Evolutionary conservation across 345 rosid species (phyloP).

Genomic region (Populus euphratica): DNA sequence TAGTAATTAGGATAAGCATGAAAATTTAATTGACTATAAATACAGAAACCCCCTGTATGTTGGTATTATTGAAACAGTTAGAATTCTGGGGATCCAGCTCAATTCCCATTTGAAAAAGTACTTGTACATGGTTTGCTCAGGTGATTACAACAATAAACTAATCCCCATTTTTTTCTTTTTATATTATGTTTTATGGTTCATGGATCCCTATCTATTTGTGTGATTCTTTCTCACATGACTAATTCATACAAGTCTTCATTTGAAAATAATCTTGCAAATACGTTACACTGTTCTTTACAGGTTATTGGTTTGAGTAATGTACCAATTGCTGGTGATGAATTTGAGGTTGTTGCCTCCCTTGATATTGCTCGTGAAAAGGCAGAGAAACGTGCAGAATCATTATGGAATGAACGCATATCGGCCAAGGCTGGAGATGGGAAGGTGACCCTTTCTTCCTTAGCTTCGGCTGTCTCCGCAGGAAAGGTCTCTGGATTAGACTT

Average conservation of each 20-base stretch:
- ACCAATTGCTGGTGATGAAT: constrained; percentile 88
- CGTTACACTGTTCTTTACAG: constrained; percentile 36
- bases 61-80: background rate
- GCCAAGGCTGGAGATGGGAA: constrained; percentile 96
- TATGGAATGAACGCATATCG: constrained; percentile 75
- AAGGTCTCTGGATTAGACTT: constrained; percentile 84
- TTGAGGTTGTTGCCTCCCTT: constrained; percentile 77
- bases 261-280: constrained; percentile 11
- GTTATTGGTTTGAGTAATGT: constrained; percentile 85
- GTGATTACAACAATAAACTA: background rate
- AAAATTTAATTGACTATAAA: background rate
- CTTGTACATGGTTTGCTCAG: background rate
- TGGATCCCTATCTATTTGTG: background rate
- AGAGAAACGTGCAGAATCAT: constrained; percentile 58
- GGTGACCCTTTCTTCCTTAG: constrained; percentile 91
- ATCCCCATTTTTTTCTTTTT: background rate
- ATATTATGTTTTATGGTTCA: background rate
- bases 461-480: constrained; percentile 82
- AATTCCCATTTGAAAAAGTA: background rate
- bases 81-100: background rate
- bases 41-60: background rate
- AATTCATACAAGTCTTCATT: background rate
- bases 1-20: background rate
- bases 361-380: constrained; percentile 90
- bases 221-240: background rate